These are phyloP conservation scores for Trematosphaeria pertusa DNA, from an alignment of 2,329 filamentous ascomycete species.

Conservation along the genomic window DNA sequence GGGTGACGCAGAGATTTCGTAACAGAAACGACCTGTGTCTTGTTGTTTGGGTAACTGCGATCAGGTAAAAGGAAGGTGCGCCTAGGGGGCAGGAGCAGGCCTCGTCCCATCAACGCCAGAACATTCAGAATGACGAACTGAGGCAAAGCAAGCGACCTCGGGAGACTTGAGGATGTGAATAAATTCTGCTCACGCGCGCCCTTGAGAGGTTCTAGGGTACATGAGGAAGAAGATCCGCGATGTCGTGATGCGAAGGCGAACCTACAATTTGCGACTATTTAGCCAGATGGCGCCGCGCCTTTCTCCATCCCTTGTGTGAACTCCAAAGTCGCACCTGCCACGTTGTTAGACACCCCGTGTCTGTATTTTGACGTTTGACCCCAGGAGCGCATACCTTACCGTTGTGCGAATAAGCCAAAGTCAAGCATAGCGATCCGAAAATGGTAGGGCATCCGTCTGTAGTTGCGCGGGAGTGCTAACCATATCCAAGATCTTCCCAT, in stretches of 20 bases:
- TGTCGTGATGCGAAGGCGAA: neutral
- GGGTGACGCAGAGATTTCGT: too few species aligned
- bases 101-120: too few species aligned
- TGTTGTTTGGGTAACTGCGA: too few species aligned
- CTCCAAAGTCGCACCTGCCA: neutral
- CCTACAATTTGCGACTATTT: constrained; percentile 5
- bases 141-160: too few species aligned
- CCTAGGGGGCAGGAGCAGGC: too few species aligned
- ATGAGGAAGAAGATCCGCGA: neutral
- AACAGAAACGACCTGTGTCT: too few species aligned
- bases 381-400: too few species aligned
- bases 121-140: too few species aligned
- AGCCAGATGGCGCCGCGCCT: constrained; percentile 9
- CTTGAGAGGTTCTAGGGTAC: neutral
- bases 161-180: too few species aligned
- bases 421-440: neutral
- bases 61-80: too few species aligned
- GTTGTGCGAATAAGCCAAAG: neutral
- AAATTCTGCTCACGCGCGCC: neutral
- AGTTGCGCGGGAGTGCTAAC: too few species aligned
- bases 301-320: constrained; percentile 4
- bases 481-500: neutral
- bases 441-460: too few species aligned
- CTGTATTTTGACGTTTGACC: neutral
- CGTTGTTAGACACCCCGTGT: neutral